phyloP scores from a whole-genome alignment of 208 protist genomes.

The Phytomonas sp. region DNA sequence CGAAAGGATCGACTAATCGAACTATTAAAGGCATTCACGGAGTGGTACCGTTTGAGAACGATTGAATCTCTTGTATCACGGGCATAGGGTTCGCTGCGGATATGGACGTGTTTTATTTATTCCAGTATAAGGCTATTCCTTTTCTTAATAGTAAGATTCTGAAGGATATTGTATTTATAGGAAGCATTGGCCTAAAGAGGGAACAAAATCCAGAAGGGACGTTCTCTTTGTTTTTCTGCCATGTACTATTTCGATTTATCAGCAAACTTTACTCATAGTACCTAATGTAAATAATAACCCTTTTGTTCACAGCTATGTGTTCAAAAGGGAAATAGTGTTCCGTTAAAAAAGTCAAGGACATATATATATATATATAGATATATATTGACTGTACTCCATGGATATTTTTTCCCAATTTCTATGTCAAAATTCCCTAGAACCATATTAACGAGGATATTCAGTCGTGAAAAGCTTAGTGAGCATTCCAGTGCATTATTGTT shows the following conservation, averaged over 20 bases:
- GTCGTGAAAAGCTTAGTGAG: background rate
- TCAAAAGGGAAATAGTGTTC: background rate
- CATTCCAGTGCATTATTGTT: background rate
- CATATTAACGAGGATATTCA: background rate
- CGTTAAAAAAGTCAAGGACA: background rate
- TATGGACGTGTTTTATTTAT: background rate
- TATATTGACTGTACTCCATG: background rate
- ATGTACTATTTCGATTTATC: background rate
- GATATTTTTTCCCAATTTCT: background rate
- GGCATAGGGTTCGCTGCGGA: background rate
- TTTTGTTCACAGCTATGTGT: background rate
- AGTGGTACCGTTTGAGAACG: constrained; percentile 70
- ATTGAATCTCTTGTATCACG: constrained; percentile 28
- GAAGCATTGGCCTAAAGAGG: background rate
- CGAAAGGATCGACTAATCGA: constrained; percentile 29
- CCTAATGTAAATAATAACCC: background rate
- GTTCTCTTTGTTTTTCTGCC: background rate
- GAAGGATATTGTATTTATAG: background rate
- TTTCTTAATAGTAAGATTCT: background rate
- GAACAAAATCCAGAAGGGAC: background rate
- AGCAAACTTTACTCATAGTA: background rate
- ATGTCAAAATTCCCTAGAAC: background rate
- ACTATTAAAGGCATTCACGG: constrained; percentile 50
- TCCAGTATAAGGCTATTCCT: background rate
- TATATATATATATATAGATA: background rate